Evolutionary conservation across 768 basidiomycete genomes (phyloP), one percentile per base, ranked within the genome.

Genomic region (Mycena alexandri): DNA sequence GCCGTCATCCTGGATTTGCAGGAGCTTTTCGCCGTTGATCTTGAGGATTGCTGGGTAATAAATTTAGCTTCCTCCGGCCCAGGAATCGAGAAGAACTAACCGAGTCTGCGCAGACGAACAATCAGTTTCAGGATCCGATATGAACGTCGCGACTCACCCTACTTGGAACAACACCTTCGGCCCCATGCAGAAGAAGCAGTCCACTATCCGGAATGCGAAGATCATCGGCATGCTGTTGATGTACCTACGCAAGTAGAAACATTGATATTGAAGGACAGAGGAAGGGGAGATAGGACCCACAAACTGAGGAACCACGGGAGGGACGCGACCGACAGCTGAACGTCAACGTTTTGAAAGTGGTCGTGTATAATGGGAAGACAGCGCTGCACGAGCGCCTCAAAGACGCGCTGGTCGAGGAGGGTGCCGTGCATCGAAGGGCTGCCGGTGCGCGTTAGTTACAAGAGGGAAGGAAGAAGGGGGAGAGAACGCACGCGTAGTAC

Each of bases 371-470:
- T 93, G 5, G 96, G 96, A 43, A 98, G 84, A 81, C 93, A 94
- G 60, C 90, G 88, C 61, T 91, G 86, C 9, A 99, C 96, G 36
- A 99, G 85, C 8, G 96, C 90, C 76, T 99, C 98, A 68, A 99
- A 99, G 0, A 99, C 98, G 21, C 96, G 88, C 77, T 99, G 98
- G 76, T 99, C 98, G n/a, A 99, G 89, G 13, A 99, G 86, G 0
- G 98, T 99, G 16, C 98, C 98, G 73, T 98, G 95, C 98, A 99
- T 99, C 0, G 96, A 97, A 2, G 95, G 94, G 70, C 95, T 96
- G 71, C 14, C 44, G 38, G 44, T 14, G 34, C 34, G 34, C 17
- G n/a, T 72, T 69, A 58, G 62, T 61, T 63, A 36, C 60, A 22
- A 58, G 51, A 24, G n/a, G n/a, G n/a, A 34, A 12, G 9, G 24